Conservation (phyloP, 805 yeast genomes). For the Pichia paraexigua region DNA sequence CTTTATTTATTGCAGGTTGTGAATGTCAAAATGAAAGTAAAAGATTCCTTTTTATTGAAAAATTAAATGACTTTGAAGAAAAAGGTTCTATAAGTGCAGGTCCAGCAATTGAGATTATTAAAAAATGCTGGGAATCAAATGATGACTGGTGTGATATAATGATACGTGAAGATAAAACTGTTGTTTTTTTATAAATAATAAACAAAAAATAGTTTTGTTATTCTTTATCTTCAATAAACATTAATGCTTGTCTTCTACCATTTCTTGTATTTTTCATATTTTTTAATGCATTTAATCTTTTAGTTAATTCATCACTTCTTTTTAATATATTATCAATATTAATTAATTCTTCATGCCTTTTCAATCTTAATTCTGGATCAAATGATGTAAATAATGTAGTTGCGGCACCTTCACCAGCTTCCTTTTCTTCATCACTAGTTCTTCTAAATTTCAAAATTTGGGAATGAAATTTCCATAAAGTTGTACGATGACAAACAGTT, state of each 20-base stretch:
- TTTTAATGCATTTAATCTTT: slow-evolving; percentile 57
- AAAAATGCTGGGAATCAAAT: slow-evolving; percentile 45
- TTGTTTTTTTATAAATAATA: slow-evolving; percentile 34
- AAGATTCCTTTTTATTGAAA: slow-evolving; percentile 30
- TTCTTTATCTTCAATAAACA: slow-evolving; percentile 21
- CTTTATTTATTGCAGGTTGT: slow-evolving; percentile 51
- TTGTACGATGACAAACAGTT: slow-evolving; percentile 88
- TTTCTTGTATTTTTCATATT: slow-evolving; percentile 11
- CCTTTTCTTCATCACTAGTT: slow-evolving; percentile 21
- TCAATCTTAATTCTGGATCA: slow-evolving; percentile 64
- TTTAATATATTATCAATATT: slow-evolving; percentile 62
- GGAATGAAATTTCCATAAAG: slow-evolving; percentile 87
- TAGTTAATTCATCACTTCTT: slow-evolving; percentile 58
- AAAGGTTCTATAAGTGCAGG: slow-evolving; percentile 33
- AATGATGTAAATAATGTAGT: slow-evolving; percentile 40
- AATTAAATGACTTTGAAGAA: slow-evolving; percentile 35
- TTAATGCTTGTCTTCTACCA: slow-evolving; percentile 12
- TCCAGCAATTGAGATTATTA: slow-evolving; percentile 33
- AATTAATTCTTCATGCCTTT: slow-evolving; percentile 71
- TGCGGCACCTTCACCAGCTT: slow-evolving; percentile 25
- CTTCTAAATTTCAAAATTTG: slow-evolving; percentile 59
- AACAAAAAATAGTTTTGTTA: background rate
- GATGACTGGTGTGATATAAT: slow-evolving; percentile 46
- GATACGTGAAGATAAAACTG: slow-evolving; percentile 32
- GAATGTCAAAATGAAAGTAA: slow-evolving; percentile 36